Conservation (phyloP, 202 grass and related monocot genomes). For the Carex sylvatica region DNA sequence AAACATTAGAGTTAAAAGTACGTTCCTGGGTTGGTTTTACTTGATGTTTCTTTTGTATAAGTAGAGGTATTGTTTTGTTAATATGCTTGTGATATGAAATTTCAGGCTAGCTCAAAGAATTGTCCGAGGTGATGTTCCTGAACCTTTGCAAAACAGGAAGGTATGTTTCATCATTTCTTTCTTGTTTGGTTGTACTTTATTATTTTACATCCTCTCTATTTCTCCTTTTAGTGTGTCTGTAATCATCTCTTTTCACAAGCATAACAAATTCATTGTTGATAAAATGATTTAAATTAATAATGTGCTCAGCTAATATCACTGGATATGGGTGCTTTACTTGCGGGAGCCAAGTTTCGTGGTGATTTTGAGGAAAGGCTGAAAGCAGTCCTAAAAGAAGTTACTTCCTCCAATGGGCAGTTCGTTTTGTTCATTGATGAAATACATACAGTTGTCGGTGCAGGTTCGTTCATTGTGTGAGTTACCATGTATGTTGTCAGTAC, state of each 20-base stretch:
- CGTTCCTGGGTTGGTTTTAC: background rate
- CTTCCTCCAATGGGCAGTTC: slow-evolving; percentile 88
- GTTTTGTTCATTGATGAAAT: slow-evolving; percentile 99
- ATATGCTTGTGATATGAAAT: background rate
- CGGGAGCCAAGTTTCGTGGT: slow-evolving; percentile 80
- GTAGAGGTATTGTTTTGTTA: background rate
- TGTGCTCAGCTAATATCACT: slow-evolving; percentile 73
- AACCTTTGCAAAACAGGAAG: slow-evolving; percentile 82
- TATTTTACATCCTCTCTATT: background rate
- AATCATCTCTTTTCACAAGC: slow-evolving; percentile 11
- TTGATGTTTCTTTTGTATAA: background rate
- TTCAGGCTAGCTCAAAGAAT: slow-evolving; percentile 89
- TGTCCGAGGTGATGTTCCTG: slow-evolving; percentile 88
- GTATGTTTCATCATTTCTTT: slow-evolving; percentile 32
- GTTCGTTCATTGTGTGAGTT: slow-evolving; percentile 25
- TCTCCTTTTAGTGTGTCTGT: background rate
- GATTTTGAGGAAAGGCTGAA: slow-evolving; percentile 94
- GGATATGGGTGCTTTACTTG: slow-evolving; percentile 95
- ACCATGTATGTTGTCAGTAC: background rate
- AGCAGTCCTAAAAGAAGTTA: slow-evolving; percentile 92
- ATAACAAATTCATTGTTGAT: slow-evolving; percentile 3
- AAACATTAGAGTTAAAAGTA: background rate
- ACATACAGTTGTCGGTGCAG: slow-evolving; percentile 95
- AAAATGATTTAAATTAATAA: slow-evolving; percentile 9
- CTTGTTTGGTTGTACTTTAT: background rate